Conservation (phyloP, 2,329 filamentous ascomycete species). For the Tolypocladium guangdongense region DNA sequence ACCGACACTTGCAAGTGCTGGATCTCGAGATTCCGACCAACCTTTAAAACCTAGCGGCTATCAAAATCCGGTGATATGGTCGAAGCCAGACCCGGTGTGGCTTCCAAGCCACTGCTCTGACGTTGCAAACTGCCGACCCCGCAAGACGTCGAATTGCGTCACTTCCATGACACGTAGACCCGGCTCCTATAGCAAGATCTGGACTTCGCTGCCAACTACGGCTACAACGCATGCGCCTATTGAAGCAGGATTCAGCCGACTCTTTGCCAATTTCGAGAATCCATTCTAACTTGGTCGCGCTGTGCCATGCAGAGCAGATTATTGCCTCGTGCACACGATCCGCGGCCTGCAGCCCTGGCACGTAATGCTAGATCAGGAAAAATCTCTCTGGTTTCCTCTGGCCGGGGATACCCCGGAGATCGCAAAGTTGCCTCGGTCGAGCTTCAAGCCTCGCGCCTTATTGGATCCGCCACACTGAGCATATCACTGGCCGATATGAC, state of each 20-base stretch:
- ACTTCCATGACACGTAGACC: neutral
- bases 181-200: no score
- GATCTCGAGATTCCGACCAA: neutral
- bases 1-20: no score
- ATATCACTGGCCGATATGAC: neutral
- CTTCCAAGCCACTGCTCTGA: neutral
- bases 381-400: neutral
- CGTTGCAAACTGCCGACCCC: neutral
- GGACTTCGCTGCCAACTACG: no score
- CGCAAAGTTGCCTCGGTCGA: neutral
- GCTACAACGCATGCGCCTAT: no score
- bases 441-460: neutral
- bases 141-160: no score
- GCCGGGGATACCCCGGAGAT: neutral
- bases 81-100: no score
- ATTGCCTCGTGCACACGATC: neutral
- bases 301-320: neutral
- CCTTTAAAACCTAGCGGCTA: neutral
- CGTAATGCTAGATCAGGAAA: no score
- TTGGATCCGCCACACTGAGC: neutral
- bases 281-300: no score
- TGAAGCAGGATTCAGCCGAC: no score
- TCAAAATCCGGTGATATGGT: no score
- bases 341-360: neutral
- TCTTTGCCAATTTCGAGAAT: no score